phyloP scores from a whole-genome alignment of 495 filamentous ascomycete genomes.

The Penicillium daleae region DNA sequence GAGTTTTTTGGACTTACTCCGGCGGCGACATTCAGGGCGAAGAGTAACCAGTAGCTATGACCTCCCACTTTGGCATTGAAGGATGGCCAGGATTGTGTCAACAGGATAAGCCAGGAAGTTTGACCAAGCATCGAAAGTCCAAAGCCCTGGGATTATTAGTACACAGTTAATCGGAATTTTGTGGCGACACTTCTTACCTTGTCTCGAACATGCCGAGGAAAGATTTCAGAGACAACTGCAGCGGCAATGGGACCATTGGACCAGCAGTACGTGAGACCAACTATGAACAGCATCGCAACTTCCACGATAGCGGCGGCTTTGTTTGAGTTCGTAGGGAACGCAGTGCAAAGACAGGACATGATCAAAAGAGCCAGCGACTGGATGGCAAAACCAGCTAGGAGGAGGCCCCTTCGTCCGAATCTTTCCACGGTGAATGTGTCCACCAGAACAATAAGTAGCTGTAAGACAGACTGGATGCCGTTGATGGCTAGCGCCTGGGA shows the following conservation, averaged over 20 bases:
- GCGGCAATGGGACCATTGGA: slow-evolving; percentile 41
- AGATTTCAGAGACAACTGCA: slow-evolving; percentile 40
- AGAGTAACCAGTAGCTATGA: slow-evolving; percentile 41
- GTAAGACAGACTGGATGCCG: slow-evolving; percentile 40
- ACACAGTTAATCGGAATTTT: neutral
- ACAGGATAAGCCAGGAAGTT: slow-evolving; percentile 35
- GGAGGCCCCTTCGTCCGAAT: slow-evolving; percentile 38
- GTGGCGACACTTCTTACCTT: slow-evolving; percentile 33
- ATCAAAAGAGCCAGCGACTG: slow-evolving; percentile 37
- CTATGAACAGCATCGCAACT: slow-evolving; percentile 42
- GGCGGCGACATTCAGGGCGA: slow-evolving; percentile 38
- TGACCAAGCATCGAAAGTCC: slow-evolving; percentile 38
- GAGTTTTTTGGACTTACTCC: slow-evolving; percentile 25
- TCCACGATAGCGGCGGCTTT: slow-evolving; percentile 39
- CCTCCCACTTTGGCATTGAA: slow-evolving; percentile 39
- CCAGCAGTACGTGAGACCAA: slow-evolving; percentile 44
- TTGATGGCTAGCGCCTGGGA: slow-evolving; percentile 41
- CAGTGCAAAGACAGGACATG: slow-evolving; percentile 37
- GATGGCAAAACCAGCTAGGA: slow-evolving; percentile 39
- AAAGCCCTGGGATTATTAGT: slow-evolving; percentile 23
- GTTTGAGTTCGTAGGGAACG: slow-evolving; percentile 39
- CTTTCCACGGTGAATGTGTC: slow-evolving; percentile 45
- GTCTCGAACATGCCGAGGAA: slow-evolving; percentile 42
- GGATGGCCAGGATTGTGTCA: slow-evolving; percentile 43
- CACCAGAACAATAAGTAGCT: slow-evolving; percentile 41